These are phyloP conservation scores for Polysphondylium violaceum DNA, from an alignment of 78 protist species.

Conservation along the genomic window DNA sequence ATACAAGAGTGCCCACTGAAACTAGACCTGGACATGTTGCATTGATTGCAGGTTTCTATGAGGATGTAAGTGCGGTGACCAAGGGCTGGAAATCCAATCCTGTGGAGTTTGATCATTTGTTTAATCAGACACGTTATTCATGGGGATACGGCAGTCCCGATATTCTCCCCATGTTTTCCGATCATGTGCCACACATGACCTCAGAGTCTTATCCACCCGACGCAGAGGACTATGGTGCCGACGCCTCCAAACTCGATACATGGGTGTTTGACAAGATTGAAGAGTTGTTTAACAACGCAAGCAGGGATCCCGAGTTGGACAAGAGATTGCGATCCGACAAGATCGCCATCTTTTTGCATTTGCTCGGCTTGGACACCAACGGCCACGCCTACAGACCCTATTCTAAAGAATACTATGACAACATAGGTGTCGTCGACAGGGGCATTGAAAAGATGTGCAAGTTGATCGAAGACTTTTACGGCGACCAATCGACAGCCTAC, in stretches of 20 bases:
- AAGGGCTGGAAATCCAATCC: conserved; percentile 94
- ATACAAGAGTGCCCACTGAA: conserved; percentile 96
- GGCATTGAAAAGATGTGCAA: conserved; percentile 52
- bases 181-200: conserved; percentile 36
- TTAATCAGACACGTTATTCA: conserved; percentile 79
- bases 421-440: conserved; percentile 79
- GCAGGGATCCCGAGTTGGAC: conserved; percentile 34
- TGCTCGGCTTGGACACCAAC: conserved; percentile 91
- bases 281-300: conserved; percentile 58
- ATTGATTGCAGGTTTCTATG: conserved; percentile 94
- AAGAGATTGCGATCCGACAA: conserved; percentile 13
- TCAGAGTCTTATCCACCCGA: conserved; percentile 75
- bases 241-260: conserved; percentile 79
- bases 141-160: conserved; percentile 92
- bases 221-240: conserved; percentile 82
- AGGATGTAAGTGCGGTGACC: conserved; percentile 94
- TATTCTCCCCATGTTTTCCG: conserved; percentile 88
- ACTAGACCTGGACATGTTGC: conserved; percentile 96
- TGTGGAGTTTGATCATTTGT: conserved; percentile 91
- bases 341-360: conserved; percentile 87
- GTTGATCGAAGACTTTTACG: conserved; percentile 74
- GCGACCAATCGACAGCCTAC: conserved; percentile 84
- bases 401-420: conserved; percentile 80
- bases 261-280: conserved; percentile 89
- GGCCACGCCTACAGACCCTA: conserved; percentile 90